A percentile compares a stretch with the other conserved stretches of the same genome.
Conservation (phyloP, 148 eudicot species). For the Bassia scoparia region DNA sequence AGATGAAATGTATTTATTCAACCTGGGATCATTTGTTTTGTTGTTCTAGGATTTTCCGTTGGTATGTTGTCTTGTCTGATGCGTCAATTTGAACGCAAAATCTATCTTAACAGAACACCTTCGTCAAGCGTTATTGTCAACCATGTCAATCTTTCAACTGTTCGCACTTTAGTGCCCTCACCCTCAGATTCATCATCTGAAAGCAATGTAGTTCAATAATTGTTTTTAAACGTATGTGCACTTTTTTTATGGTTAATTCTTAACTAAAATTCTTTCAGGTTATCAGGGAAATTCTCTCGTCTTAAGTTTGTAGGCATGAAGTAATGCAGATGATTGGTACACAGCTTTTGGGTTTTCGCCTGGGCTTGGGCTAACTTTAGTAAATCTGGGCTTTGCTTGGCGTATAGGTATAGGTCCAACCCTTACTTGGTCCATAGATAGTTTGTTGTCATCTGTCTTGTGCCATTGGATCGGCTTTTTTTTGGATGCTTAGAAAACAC, state of each 20-base stretch:
- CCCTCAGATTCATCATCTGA: slow-evolving; percentile 3
- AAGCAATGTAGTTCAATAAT: slow-evolving; percentile 13
- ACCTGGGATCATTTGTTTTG: slow-evolving; percentile 12
- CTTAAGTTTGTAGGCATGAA: too few relatives aligned
- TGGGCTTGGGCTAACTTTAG: too few relatives aligned
- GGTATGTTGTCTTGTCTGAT: slow-evolving; percentile 3
- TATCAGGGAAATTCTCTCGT: background rate
- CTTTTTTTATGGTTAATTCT: background rate
- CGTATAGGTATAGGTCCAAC: too few relatives aligned
- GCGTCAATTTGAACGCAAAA: slow-evolving; percentile 7
- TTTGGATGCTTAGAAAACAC: too few relatives aligned
- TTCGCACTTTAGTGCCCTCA: background rate
- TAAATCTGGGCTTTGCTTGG: too few relatives aligned
- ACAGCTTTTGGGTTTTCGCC: too few relatives aligned
- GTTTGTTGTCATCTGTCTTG: too few relatives aligned
- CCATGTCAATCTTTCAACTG: background rate
- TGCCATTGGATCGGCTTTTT: too few relatives aligned
- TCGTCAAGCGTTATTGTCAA: slow-evolving; percentile 2
- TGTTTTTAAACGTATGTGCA: background rate
- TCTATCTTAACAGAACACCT: background rate
- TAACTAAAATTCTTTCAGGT: background rate
- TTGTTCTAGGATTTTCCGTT: slow-evolving; percentile 2
- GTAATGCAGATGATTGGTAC: background rate
- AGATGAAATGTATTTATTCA: slow-evolving; percentile 19
- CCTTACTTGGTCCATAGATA: too few relatives aligned